phyloP scores from a whole-genome alignment of 768 basidiomycete genomes.

The Auriscalpium vulgare region DNA sequence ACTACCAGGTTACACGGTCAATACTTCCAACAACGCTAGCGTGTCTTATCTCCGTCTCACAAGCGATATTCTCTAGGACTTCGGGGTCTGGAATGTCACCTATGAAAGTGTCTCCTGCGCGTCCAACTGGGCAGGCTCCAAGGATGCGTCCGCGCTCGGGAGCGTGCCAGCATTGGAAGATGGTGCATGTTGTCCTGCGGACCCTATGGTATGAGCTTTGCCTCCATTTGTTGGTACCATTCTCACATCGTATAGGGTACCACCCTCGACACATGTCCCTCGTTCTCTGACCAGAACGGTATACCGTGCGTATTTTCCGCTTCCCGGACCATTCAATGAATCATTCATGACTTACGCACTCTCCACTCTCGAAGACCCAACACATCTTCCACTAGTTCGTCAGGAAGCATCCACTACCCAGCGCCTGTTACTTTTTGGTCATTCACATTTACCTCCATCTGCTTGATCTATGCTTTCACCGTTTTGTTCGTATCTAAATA shows the following conservation, averaged over 20 bases:
- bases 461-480: neutral
- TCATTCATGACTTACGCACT: neutral
- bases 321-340: neutral
- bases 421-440: neutral
- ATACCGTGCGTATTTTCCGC: constrained; percentile 42
- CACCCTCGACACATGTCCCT: constrained; percentile 46
- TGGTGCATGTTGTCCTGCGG: constrained; percentile 64
- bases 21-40: constrained; percentile 8
- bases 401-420: neutral
- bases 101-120: constrained; percentile 61
- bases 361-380: constrained; percentile 21
- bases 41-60: neutral
- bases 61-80: constrained; percentile 42
- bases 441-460: neutral
- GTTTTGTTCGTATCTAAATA: neutral
- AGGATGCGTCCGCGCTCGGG: constrained; percentile 54
- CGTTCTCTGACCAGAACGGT: constrained; percentile 61
- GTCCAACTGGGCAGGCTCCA: constrained; percentile 54
- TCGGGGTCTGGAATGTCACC: constrained; percentile 80
- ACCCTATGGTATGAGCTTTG: constrained; percentile 44
- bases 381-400: constrained; percentile 16
- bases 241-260: constrained; percentile 7
- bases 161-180: constrained; percentile 50
- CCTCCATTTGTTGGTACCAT: neutral
- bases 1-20: constrained; percentile 31